Conservation (phyloP, 2,329 filamentous ascomycete species). For the Ceratocystis ficicola region DNA sequence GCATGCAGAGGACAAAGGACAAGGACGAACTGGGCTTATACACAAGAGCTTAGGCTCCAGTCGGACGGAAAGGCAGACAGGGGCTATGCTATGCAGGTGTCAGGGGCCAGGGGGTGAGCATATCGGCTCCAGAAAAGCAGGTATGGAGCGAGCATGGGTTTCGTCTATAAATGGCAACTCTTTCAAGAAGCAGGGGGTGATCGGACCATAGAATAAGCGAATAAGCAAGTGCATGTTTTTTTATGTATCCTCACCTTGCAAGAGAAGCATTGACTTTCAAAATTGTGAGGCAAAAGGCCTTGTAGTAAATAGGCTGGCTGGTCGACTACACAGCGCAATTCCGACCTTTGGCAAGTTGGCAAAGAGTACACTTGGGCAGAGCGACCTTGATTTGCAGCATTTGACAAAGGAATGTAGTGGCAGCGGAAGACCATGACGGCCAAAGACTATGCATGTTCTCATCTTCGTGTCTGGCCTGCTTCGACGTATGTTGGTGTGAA, state of each 20-base stretch:
- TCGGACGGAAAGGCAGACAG: background rate
- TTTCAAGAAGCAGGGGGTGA: background rate
- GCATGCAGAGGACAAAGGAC: background rate
- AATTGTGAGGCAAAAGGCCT: too few species aligned
- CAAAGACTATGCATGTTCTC: background rate
- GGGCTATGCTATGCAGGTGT: background rate
- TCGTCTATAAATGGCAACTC: constrained; percentile 3
- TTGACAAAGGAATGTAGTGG: too few species aligned
- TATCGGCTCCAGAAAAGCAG: background rate
- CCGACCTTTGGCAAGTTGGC: too few species aligned
- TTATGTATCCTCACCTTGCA: background rate
- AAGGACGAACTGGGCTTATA: background rate
- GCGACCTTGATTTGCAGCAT: too few species aligned
- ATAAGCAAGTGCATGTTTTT: background rate
- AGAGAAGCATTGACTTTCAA: background rate
- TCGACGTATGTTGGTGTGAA: too few species aligned
- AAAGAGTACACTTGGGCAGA: too few species aligned
- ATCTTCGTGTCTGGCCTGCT: too few species aligned
- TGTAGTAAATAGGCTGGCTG: too few species aligned
- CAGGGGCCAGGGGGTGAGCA: background rate
- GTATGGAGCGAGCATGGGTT: background rate
- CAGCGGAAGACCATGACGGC: too few species aligned
- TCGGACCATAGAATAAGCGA: background rate
- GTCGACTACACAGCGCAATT: background rate
- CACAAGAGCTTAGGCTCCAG: too few species aligned